These are phyloP conservation scores for Thermochaetoides thermophila DNA, from an alignment of 495 filamentous ascomycete genomes.

Conservation along the genomic window DNA sequence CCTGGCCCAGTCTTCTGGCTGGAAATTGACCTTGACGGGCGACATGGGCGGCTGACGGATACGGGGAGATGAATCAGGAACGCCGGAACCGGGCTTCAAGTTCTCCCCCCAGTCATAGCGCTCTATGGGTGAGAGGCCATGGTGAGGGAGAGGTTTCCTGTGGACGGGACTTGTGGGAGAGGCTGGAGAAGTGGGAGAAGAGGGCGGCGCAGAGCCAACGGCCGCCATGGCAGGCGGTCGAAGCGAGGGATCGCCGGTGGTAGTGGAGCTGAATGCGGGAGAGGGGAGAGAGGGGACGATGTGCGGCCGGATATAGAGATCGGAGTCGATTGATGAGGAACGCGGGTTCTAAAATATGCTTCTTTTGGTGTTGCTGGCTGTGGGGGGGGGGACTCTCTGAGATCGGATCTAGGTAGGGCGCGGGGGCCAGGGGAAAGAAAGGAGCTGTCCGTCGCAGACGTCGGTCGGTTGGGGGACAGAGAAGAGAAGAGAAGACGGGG, in stretches of 20 bases:
- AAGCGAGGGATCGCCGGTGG: too few relatives aligned
- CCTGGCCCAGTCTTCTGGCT: conserved; percentile 25
- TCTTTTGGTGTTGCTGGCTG: background rate
- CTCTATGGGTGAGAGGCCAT: conserved; percentile 17
- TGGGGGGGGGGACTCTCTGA: too few relatives aligned
- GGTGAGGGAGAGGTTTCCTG: conserved; percentile 26
- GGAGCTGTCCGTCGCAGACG: background rate
- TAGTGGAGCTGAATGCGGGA: too few relatives aligned
- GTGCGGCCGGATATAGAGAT: too few relatives aligned
- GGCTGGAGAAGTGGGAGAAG: conserved; percentile 18
- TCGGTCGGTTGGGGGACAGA: too few relatives aligned
- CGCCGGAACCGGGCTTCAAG: conserved; percentile 18
- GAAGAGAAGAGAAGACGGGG: too few relatives aligned
- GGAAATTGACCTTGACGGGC: conserved; percentile 28
- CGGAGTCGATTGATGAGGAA: too few relatives aligned
- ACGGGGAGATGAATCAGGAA: conserved; percentile 16
- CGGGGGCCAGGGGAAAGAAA: background rate
- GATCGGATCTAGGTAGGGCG: background rate
- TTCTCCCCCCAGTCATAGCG: conserved; percentile 23
- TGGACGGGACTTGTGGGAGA: conserved; percentile 23
- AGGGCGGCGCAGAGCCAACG: conserved; percentile 21
- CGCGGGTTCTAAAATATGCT: conserved; percentile 1
- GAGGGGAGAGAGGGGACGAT: background rate
- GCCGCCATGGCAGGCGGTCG: conserved; percentile 28
- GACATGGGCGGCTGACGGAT: conserved; percentile 26